Base-by-base conservation (phyloP, 2,329 filamentous ascomycete genomes). In the Leptoxyphium fumago region DNA sequence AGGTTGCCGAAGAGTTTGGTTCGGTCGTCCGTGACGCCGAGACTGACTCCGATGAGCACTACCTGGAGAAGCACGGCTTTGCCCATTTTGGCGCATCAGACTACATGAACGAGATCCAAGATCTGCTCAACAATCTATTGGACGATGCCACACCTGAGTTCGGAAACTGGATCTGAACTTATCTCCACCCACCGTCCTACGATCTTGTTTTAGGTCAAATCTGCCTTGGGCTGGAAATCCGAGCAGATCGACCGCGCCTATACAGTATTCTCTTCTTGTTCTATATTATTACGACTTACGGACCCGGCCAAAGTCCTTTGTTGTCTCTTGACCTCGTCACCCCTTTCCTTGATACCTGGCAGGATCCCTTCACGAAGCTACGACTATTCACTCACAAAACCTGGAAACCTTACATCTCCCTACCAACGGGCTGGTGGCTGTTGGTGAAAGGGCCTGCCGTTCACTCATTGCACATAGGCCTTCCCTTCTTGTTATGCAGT, bases 1-100 rank as follows among this genome's bases (percentile, higher is more conserved):
- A 96, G 64, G 75, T 95, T 13, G 89, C 82, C 0, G 91, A 96
- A 65, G 88, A 95, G 63, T 89, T 86, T 53, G 78, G 78, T 38
- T 60, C 61, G 40, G 65, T 63, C 1, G 71, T 78, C 28, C 72
- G 74, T 49, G 72, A 77, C 47, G 71, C 73, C n/a, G 69, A 78
- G 39, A 66, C 80, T 34, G 81, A 88, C 39, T 82, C 85, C 44
- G 86, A 93, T 61, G 74, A 84, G 55, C 69, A 75, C 51, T 75
- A 80, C 46, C 75, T 96, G 58, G 63, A 73, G 46, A 70, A 73
- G 18, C 77, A 76, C 48, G 85, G 84, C 2, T 72, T 95, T 5
- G 73, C 71, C 55, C 82, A 80, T 55, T 84, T 86, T 61, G 74
- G 73, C 39, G 84, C 84, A 9, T 77, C 85, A 41, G 88, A 94